Base-by-base conservation (phyloP, 257 asterid genomes). In the Cinchona pubescens region DNA sequence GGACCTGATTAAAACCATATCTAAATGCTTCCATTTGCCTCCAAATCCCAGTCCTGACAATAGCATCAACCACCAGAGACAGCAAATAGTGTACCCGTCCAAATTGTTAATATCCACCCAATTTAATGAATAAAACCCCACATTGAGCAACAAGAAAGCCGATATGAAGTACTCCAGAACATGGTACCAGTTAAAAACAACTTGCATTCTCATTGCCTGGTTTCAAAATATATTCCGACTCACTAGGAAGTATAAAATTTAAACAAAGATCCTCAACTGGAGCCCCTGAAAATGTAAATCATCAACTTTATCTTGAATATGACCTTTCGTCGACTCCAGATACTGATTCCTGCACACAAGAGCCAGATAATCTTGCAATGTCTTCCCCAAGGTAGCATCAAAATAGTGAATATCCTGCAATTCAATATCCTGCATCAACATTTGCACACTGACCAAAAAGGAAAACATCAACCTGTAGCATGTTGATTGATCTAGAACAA, bases 1-100 rank as follows among this genome's bases (percentile, higher is more conserved):
- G 59, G 18, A 79, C 99, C 98, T 96, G 98, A 86, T 88, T 93
- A 84, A 93, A 96, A 67, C 99, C 99, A 73, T 93, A 86, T 96
- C 94, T 88, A 84, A 92, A 96, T 45, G 99, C 97, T 77, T 96
- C 99, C 81, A 88, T 75, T 80, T 92, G 98, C 72, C 97, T 92
- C 82, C 66, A 75, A 75, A 96, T 89, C 38, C 99, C 98, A 46
- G 85, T 73, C 79, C 89, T 91, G 27, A 96, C 88, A 62, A 97
- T 87, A 64, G 96, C 98, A 77, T 96, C 97, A 78, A 91, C 92
- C 81, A 96, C 97, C 61, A 88, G 87, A 34, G 94, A 83, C n/a
- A n/a, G n/a, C n/a, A n/a, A n/a, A n/a, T n/a, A 23, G 90, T 81
- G 79, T 96, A 96, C 76, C 93, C 98, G 71, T 86, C 98, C 93